Percentiles rank a stretch among this genome's conserved stretches.
Conservation (phyloP, 2,329 filamentous ascomycete species). For the Malbranchea cinnamomea region DNA sequence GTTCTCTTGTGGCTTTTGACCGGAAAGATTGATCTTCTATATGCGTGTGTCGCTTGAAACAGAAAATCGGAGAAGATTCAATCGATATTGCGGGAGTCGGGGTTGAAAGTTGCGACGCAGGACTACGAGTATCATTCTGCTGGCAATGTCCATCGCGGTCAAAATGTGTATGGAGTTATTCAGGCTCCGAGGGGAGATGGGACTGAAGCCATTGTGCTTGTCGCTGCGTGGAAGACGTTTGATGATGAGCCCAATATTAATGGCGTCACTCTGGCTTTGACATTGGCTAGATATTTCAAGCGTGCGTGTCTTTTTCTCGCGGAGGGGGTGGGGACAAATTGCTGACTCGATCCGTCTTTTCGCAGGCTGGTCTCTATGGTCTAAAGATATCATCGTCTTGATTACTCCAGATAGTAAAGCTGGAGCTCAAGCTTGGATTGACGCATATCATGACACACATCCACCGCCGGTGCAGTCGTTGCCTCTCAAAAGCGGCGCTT, state of each 20-base stretch:
- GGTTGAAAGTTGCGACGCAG: constrained; percentile 77
- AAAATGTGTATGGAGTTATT: constrained; percentile 88
- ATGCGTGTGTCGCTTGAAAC: too few species aligned
- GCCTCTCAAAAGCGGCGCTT: constrained; percentile 77
- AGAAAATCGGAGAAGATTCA: constrained; percentile 63
- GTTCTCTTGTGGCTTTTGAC: constrained; percentile 20
- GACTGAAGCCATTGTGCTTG: constrained; percentile 87
- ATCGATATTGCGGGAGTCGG: constrained; percentile 59
- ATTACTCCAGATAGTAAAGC: constrained; percentile 78
- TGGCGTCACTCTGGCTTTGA: constrained; percentile 72
- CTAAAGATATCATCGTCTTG: constrained; percentile 91
- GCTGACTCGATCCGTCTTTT: neutral
- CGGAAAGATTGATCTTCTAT: too few species aligned
- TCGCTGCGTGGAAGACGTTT: constrained; percentile 77
- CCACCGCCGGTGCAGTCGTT: constrained; percentile 55
- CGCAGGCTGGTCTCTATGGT: constrained; percentile 86
- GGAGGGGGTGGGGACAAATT: neutral
- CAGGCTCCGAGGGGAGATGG: constrained; percentile 90
- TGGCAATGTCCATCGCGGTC: constrained; percentile 57
- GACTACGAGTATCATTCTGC: constrained; percentile 73
- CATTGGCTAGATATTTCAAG: constrained; percentile 87
- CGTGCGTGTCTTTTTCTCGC: constrained; percentile 29
- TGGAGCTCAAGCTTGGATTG: constrained; percentile 91
- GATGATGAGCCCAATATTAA: constrained; percentile 67
- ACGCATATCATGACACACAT: constrained; percentile 90